Percentiles rank a stretch among this genome's conserved stretches.
Evolutionary conservation across 2,329 filamentous ascomycete species (phyloP).

Genomic region (Penicillium griseofulvum): DNA sequence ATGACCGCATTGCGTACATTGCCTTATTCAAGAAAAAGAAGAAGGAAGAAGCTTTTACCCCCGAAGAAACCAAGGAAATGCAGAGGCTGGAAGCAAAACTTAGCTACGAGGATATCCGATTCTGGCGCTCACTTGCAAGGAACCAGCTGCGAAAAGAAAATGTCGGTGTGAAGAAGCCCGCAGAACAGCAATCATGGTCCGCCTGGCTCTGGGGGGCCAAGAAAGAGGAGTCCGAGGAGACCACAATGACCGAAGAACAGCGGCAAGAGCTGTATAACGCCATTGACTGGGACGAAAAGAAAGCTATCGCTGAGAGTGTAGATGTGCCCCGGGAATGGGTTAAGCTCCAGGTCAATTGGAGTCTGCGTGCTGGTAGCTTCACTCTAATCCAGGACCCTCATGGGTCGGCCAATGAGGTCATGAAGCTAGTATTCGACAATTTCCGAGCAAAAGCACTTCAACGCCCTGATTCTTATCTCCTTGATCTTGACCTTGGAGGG

Average conservation of each 20-base stretch:
- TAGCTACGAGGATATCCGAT: slow-evolving; percentile 90
- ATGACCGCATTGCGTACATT: slow-evolving; percentile 86
- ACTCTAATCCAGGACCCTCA: slow-evolving; percentile 84
- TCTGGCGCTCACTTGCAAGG: slow-evolving; percentile 91
- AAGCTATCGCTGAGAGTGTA: slow-evolving; percentile 79
- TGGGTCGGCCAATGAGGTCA: slow-evolving; percentile 72
- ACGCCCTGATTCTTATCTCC: slow-evolving; percentile 83
- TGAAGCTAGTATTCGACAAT: slow-evolving; percentile 89
- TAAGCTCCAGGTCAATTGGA: slow-evolving; percentile 88
- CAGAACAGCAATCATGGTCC: slow-evolving; percentile 79
- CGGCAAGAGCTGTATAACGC: slow-evolving; percentile 94
- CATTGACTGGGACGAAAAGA: slow-evolving; percentile 98
- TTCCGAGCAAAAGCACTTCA: slow-evolving; percentile 90
- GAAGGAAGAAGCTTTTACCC: slow-evolving; percentile 64
- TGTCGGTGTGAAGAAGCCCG: slow-evolving; percentile 72
- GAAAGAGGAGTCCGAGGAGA: slow-evolving; percentile 70
- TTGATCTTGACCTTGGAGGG: slow-evolving; percentile 85
- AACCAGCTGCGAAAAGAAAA: slow-evolving; percentile 96
- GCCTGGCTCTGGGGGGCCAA: slow-evolving; percentile 90
- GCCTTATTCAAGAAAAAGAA: slow-evolving; percentile 94
- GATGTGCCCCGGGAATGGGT: slow-evolving; percentile 88
- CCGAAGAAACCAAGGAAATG: slow-evolving; percentile 70
- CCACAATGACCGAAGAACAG: slow-evolving; percentile 90
- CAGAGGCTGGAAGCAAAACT: slow-evolving; percentile 80
- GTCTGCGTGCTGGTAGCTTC: slow-evolving; percentile 93